These are phyloP conservation scores for Eutypa lata DNA, from an alignment of 2,329 filamentous ascomycete genomes.

Conservation along the genomic window DNA sequence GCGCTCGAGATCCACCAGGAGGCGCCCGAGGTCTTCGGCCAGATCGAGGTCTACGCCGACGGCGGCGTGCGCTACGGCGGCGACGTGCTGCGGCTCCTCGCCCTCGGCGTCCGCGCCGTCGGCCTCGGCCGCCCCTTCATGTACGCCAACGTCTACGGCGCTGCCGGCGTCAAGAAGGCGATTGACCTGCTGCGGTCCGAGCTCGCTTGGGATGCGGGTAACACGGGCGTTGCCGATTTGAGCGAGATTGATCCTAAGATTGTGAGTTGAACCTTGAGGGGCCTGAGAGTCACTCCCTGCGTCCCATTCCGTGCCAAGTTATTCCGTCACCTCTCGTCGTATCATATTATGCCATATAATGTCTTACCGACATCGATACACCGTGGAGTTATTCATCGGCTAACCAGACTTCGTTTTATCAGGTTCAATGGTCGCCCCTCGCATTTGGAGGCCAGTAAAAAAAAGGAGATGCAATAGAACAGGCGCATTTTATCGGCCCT, in stretches of 20 bases:
- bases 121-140: constrained; percentile 43
- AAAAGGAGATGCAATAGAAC: no score
- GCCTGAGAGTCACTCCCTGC: no score
- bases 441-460: no score
- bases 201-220: constrained; percentile 29
- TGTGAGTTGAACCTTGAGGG: constrained; percentile 14
- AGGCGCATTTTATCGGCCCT: no score
- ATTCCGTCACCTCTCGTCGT: no score
- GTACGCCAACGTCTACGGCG: constrained; percentile 46
- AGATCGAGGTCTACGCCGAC: constrained; percentile 30
- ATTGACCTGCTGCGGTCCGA: constrained; percentile 43
- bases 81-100: constrained; percentile 32
- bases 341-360: no score
- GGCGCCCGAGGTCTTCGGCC: constrained; percentile 26
- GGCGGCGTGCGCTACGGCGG: constrained; percentile 32
- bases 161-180: constrained; percentile 38
- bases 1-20: constrained; percentile 25
- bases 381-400: no score
- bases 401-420: no score
- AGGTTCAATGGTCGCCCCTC: no score
- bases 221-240: constrained; percentile 24
- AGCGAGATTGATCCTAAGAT: constrained; percentile 19
- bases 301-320: no score
- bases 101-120: constrained; percentile 31
- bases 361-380: no score